Base-by-base conservation (phyloP, 1,284 basidiomycete genomes). In the Cryptococcus neoformans region DNA sequence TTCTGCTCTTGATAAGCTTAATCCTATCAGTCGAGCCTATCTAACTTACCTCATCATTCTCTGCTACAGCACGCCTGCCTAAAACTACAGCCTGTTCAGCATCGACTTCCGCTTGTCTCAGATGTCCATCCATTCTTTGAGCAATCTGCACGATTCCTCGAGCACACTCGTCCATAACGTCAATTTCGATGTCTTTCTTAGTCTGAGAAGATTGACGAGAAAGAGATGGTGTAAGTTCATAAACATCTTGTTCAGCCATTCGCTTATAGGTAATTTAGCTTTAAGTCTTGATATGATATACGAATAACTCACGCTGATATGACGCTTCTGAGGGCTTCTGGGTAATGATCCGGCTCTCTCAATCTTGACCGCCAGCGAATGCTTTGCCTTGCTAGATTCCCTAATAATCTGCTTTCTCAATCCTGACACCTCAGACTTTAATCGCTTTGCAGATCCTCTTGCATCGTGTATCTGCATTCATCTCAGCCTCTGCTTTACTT, bases 1-100 rank as follows among this genome's bases (percentile, higher is more conserved):
- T 81, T 82, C 85, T 89, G 55, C 14, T 10, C 8, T 3, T 35
- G 4, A 45, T 17, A 35, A 34, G 56, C 40, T 53, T 49, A 37
- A 35, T 21, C 14, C 28, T 36, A 36, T 4, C 28, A 14, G 38
- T 34, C 12, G 16, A 10, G 38, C 16, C 42, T 6, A 39, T 36
- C 4, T 4, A 4, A 56, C 57, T 51, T 49, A 68, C 66, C 54
- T 64, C 55, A 2, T 58, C 54, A 28, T 54, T 57, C 50, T 64
- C 59, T 35, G 17, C 36, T 16, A 47, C 21, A 10, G 64, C 10
- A 34, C 53, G 44, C 36, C 40, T 44, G 10, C 55, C 63, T 34
- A 67, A 42, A 5, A 9, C 49, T 16, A 46, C 17, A 0, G 64
- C 62, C 49, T 61, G 64, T 14, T 68, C 66, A 5, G 56, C 49